These are phyloP conservation scores for Suillus decipiens DNA, from an alignment of 768 basidiomycete genomes.

Conservation along the genomic window DNA sequence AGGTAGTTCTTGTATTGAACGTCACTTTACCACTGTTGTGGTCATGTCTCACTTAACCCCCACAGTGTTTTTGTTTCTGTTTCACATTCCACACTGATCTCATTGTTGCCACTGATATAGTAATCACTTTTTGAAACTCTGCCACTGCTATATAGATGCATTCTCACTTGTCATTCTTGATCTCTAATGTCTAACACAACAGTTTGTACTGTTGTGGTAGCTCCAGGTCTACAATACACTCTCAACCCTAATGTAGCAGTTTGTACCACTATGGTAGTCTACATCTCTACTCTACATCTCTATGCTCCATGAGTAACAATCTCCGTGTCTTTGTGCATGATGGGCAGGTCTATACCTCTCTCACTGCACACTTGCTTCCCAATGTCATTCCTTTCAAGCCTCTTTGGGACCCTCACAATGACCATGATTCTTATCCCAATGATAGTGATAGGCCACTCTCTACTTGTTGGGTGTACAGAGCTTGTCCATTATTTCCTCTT, in stretches of 20 bases:
- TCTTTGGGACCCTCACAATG: not conserved
- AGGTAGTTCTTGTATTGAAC: no score
- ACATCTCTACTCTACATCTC: not conserved
- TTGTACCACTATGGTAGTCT: not conserved
- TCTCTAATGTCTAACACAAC: no score
- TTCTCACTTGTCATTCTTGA: no score
- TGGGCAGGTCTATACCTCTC: not conserved
- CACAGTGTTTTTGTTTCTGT: no score
- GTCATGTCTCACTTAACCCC: no score
- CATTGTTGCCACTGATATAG: not conserved
- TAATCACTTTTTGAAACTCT: not conserved
- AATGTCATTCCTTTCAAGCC: not conserved
- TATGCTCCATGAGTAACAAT: slow-evolving; percentile 1
- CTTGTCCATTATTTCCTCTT: not conserved
- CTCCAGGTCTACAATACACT: no score
- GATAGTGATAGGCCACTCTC: not conserved
- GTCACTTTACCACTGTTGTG: no score
- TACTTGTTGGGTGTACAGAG: not conserved
- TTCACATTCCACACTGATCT: no score
- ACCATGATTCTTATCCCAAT: not conserved
- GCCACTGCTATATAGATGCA: not conserved
- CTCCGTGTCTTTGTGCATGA: not conserved
- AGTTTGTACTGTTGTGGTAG: no score
- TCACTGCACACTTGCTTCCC: not conserved
- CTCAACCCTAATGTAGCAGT: not conserved